These are phyloP conservation scores for Hyaloscypha bicolor DNA, from an alignment of 495 filamentous ascomycete genomes.

Conservation along the genomic window DNA sequence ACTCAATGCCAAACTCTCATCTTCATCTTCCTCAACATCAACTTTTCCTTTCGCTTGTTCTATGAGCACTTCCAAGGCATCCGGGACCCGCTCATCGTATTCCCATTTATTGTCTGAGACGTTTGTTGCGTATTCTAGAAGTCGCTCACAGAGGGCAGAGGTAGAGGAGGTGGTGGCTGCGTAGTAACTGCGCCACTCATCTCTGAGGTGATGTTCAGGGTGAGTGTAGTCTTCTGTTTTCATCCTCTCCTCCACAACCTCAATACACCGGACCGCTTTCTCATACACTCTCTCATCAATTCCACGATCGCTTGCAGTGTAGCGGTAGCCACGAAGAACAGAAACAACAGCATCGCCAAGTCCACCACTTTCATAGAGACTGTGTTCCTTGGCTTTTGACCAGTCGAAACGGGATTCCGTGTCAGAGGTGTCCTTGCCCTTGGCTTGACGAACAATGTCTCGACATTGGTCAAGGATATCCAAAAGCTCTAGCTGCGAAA, in stretches of 20 bases:
- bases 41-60: background rate
- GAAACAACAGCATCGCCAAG: background rate
- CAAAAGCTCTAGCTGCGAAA: background rate
- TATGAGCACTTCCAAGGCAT: background rate
- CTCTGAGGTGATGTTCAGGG: background rate
- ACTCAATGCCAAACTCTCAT: background rate
- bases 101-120: background rate
- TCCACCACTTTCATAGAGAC: background rate
- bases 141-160: background rate
- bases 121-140: background rate
- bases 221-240: background rate
- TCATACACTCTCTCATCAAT: background rate
- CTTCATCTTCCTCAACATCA: background rate
- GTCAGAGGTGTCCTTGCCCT: background rate
- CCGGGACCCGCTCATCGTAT: background rate
- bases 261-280: background rate
- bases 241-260: background rate
- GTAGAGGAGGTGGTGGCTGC: background rate
- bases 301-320: background rate
- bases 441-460: background rate
- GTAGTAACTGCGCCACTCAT: background rate
- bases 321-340: background rate
- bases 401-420: background rate
- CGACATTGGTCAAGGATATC: background rate
- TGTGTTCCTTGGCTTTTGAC: background rate